Evolutionary conservation across 2,329 filamentous ascomycete species (phyloP).

Genomic region (Stagonosporopsis chrysanthemi): DNA sequence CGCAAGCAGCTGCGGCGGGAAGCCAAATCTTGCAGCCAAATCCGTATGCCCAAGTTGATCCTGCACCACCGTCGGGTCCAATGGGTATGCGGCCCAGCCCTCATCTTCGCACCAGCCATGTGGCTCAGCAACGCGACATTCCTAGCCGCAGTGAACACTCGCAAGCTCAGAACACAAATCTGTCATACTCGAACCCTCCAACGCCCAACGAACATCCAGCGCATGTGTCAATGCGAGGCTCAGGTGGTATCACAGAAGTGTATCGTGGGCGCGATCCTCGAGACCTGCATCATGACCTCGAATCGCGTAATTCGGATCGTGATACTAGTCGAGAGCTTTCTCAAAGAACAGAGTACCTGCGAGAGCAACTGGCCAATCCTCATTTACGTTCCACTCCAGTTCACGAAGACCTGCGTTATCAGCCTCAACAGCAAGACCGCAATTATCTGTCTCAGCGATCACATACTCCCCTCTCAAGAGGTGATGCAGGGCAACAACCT

Average conservation of each 20-base stretch:
- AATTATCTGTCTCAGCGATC: conserved; percentile 40
- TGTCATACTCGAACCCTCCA: conserved; percentile 46
- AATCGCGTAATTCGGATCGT: conserved; percentile 42
- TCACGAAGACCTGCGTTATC: conserved; percentile 42
- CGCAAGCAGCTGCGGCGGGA: conserved; percentile 27
- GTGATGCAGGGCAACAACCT: conserved; percentile 38
- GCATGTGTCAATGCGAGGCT: conserved; percentile 35
- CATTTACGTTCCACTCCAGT: conserved; percentile 30
- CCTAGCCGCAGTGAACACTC: conserved; percentile 44
- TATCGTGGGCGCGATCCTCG: conserved; percentile 42
- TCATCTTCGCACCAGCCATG: conserved; percentile 41
- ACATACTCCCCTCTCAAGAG: conserved; percentile 44
- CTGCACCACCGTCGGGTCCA: conserved; percentile 41
- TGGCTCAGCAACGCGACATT: conserved; percentile 39
- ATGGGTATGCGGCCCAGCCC: conserved; percentile 49
- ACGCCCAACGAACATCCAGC: conserved; percentile 41
- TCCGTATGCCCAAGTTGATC: conserved; percentile 49
- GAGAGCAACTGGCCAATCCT: conserved; percentile 39
- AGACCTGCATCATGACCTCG: conserved; percentile 39
- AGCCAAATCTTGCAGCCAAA: conserved; percentile 48
- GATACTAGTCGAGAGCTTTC: conserved; percentile 45
- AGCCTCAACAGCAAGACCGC: conserved; percentile 38
- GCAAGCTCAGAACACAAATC: conserved; percentile 38
- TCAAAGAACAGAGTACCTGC: conserved; percentile 40
- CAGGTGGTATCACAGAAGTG: conserved; percentile 34